Evolutionary conservation across 2,329 filamentous ascomycete species (phyloP).

Genomic region (Xylariaceae sp.): DNA sequence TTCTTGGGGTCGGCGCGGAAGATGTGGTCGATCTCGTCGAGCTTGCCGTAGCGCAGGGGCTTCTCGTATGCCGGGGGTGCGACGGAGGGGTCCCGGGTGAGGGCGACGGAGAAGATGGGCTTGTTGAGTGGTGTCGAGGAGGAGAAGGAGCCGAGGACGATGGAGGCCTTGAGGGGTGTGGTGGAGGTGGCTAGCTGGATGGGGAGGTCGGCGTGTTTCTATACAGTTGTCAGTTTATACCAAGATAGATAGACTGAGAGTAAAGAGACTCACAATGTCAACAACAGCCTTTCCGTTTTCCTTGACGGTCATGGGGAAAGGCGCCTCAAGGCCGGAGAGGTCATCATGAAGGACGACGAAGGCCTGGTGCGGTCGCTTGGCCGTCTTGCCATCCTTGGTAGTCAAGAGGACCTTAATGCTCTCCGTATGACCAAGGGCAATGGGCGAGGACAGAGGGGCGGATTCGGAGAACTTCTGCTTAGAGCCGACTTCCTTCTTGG

Average conservation of each 20-base stretch:
- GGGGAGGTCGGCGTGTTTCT: conserved; percentile 89
- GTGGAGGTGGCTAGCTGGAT: conserved; percentile 68
- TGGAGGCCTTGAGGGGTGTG: conserved; percentile 69
- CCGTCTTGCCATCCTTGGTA: conserved; percentile 70
- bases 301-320: conserved; percentile 79
- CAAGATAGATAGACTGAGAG: conserved; percentile 1
- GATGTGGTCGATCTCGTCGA: conserved; percentile 82
- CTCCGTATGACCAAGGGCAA: conserved; percentile 65
- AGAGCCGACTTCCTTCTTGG: conserved; percentile 58
- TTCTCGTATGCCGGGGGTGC: conserved; percentile 59
- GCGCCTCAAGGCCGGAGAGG: conserved; percentile 74
- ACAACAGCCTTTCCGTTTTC: conserved; percentile 82
- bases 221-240: conserved; percentile 25
- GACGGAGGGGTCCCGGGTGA: conserved; percentile 60
- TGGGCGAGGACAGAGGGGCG: conserved; percentile 56
- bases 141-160: conserved; percentile 86
- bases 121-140: conserved; percentile 62
- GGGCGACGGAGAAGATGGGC: conserved; percentile 67
- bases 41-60: conserved; percentile 78
- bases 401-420: conserved; percentile 80
- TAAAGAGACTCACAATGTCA: conserved; percentile 63
- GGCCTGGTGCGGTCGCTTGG: conserved; percentile 87
- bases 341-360: conserved; percentile 80
- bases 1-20: conserved; percentile 78
- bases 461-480: conserved; percentile 65